Percentiles rank a stretch among this genome's conserved stretches.
Evolutionary conservation across 257 asterid species (phyloP).

Genomic region (Hygrophila difformis): DNA sequence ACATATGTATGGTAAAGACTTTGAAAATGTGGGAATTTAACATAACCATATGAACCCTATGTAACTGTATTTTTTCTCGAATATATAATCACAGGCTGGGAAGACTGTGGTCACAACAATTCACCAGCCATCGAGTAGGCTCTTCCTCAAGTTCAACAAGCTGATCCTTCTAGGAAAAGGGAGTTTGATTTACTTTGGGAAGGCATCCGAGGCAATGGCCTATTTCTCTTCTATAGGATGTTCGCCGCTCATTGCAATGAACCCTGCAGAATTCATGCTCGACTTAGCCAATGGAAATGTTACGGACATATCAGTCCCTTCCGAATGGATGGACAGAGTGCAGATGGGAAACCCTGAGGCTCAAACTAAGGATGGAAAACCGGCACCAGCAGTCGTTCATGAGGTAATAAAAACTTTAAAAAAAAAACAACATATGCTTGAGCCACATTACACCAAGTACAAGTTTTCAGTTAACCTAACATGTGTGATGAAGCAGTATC

Average conservation of each 20-base stretch:
- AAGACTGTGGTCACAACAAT: slow-evolving; percentile 86
- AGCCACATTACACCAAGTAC: no score
- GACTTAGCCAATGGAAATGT: slow-evolving; percentile 90
- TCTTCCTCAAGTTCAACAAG: slow-evolving; percentile 87
- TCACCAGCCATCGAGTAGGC: slow-evolving; percentile 96
- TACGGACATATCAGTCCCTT: slow-evolving; percentile 69
- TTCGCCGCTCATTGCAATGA: slow-evolving; percentile 76
- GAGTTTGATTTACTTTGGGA: slow-evolving; percentile 72
- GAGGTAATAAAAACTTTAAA: slow-evolving; percentile 35
- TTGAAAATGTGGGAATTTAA: no score
- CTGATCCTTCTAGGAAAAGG: slow-evolving; percentile 80
- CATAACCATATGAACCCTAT: no score
- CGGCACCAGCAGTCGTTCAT: slow-evolving; percentile 46
- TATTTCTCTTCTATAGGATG: slow-evolving; percentile 82
- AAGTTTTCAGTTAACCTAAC: no score
- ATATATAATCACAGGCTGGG: slow-evolving; percentile 45
- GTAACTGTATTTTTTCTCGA: no score
- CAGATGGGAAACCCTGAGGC: slow-evolving; percentile 7
- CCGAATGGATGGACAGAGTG: slow-evolving; percentile 66
- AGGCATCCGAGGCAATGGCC: slow-evolving; percentile 64
- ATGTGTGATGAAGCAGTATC: no score
- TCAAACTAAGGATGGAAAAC: slow-evolving; percentile 44
- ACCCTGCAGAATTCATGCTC: slow-evolving; percentile 87
- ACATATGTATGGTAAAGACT: no score
- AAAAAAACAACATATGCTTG: no score